phyloP scores from a whole-genome alignment of 139 green algal species.

The Haematococcus sp. region DNA sequence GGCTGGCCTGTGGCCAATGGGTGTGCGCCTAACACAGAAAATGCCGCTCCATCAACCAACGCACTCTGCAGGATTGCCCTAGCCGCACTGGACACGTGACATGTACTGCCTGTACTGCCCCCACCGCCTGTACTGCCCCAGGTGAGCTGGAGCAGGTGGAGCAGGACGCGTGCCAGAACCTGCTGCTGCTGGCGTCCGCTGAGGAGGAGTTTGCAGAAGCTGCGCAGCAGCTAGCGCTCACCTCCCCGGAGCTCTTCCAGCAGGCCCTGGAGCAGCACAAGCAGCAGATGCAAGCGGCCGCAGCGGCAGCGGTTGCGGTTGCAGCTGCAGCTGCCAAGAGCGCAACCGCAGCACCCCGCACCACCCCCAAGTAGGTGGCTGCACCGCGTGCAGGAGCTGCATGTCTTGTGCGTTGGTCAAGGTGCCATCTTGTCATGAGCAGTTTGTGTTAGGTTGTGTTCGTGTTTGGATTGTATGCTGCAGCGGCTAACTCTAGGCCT shows the following conservation, averaged over 20 bases:
- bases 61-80: neutral
- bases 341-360: no score
- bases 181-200: constrained; percentile 4
- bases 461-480: no score
- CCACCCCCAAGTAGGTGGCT: no score
- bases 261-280: neutral
- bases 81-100: neutral
- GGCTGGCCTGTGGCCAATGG: no score
- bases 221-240: neutral
- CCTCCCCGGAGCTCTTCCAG: neutral
- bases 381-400: no score
- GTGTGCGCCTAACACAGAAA: no score
- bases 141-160: constrained; percentile 4
- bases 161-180: constrained; percentile 11
- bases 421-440: no score
- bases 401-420: no score
- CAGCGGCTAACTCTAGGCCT: no score
- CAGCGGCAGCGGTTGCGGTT: neutral
- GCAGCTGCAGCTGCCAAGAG: neutral
- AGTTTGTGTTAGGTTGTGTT: no score
- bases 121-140: constrained; percentile 3
- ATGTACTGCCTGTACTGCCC: neutral
- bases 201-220: neutral
- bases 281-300: neutral
- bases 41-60: neutral